These are phyloP conservation scores for Mallotus repandus DNA, from an alignment of 441 rosid species.

Conservation along the genomic window DNA sequence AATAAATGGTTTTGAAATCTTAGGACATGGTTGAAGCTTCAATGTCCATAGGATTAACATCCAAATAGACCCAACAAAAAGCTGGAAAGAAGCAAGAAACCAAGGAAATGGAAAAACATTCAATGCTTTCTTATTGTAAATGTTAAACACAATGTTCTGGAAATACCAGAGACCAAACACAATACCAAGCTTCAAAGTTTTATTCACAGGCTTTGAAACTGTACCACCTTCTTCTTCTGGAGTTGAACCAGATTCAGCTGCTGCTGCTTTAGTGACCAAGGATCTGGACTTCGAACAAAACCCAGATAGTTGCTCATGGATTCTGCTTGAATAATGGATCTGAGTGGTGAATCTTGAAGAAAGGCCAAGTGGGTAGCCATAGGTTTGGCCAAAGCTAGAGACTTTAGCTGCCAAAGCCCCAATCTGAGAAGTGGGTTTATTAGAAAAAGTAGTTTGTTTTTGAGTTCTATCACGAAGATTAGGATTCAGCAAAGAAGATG, in stretches of 20 bases:
- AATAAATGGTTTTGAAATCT: constrained; percentile 75
- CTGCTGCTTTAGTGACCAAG: constrained; percentile 37
- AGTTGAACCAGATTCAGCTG: constrained; percentile 41
- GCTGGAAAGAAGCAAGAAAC: constrained; percentile 98
- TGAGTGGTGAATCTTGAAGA: constrained; percentile 32
- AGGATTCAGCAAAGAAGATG: constrained; percentile 34
- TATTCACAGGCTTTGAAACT: constrained; percentile 32
- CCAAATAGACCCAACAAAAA: constrained; percentile 86
- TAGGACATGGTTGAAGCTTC: constrained; percentile 75
- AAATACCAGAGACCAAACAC: constrained; percentile 89
- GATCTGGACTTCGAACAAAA: constrained; percentile 37
- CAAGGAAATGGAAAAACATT: constrained; percentile 91
- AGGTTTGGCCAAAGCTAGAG: constrained; percentile 17
- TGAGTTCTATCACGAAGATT: constrained; percentile 38
- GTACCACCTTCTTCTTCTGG: constrained; percentile 44
- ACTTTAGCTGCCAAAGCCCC: constrained; percentile 16
- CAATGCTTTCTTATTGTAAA: constrained; percentile 85
- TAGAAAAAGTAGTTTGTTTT: constrained; percentile 30
- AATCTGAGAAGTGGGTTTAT: constrained; percentile 24
- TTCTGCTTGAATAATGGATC: constrained; percentile 35
- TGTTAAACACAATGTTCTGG: constrained; percentile 88
- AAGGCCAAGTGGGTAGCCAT: constrained; percentile 37
- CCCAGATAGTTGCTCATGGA: constrained; percentile 25
- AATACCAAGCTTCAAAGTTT: constrained; percentile 64
- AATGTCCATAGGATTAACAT: constrained; percentile 78